A percentile compares a stretch with the other conserved stretches of the same genome.
Conservation (phyloP, 306 rosid genomes). For the Ormosia semicastrata region DNA sequence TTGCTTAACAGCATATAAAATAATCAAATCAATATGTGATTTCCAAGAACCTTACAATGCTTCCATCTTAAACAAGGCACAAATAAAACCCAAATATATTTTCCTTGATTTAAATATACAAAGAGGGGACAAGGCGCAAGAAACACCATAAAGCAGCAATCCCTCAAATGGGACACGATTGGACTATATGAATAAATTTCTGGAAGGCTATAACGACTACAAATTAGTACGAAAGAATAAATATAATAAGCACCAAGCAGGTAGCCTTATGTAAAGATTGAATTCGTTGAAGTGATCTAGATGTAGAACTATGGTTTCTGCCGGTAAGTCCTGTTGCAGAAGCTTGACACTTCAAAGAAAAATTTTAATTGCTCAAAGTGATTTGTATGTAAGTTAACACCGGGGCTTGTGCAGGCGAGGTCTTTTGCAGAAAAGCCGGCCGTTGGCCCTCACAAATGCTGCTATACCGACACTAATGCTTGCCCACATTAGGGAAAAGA, state of each 20-base stretch:
- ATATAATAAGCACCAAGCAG: slow-evolving; percentile 30
- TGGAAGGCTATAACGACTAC: slow-evolving; percentile 31
- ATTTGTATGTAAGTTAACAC: slow-evolving; percentile 25
- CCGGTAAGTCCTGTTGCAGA: slow-evolving; percentile 30
- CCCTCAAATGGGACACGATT: slow-evolving; percentile 19
- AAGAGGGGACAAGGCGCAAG: slow-evolving; percentile 9
- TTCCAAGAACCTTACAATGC: neutral
- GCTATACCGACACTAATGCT: slow-evolving; percentile 73
- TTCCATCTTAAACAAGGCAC: slow-evolving; percentile 17
- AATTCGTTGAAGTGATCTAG: slow-evolving; percentile 23
- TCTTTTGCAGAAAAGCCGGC: slow-evolving; percentile 89
- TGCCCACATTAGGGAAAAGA: slow-evolving; percentile 89
- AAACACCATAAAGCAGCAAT: slow-evolving; percentile 24
- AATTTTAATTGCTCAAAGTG: slow-evolving; percentile 5
- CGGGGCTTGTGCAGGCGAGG: slow-evolving; percentile 83
- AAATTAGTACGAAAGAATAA: slow-evolving; percentile 32
- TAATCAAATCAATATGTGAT: neutral
- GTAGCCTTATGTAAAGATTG: slow-evolving; percentile 18
- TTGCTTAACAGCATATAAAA: slow-evolving; percentile 13
- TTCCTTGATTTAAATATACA: slow-evolving; percentile 6
- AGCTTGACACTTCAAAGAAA: slow-evolving; percentile 23
- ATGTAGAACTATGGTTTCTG: slow-evolving; percentile 11
- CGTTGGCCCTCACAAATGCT: slow-evolving; percentile 84
- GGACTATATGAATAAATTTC: slow-evolving; percentile 26
- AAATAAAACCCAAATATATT: slow-evolving; percentile 16